These are phyloP conservation scores for Daldinia sp. DNA, from an alignment of 2,329 filamentous ascomycete genomes.

Conservation along the genomic window DNA sequence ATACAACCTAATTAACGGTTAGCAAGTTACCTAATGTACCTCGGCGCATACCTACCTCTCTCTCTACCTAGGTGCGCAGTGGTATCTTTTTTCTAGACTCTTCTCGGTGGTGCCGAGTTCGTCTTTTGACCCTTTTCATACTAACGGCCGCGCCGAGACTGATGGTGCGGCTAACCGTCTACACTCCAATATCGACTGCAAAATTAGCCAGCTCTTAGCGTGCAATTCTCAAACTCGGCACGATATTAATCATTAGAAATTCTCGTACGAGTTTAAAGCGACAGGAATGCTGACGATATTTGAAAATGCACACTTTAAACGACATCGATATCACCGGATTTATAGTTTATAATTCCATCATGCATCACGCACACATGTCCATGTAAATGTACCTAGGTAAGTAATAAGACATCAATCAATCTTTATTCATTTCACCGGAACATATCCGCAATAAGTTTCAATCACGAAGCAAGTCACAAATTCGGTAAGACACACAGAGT, in stretches of 20 bases:
- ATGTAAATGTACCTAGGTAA: too few species aligned
- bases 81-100: slow-evolving; percentile 4
- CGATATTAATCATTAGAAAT: neutral
- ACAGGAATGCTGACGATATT: too few species aligned
- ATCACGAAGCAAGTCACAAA: neutral
- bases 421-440: too few species aligned
- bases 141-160: slow-evolving; percentile 8
- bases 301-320: neutral
- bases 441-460: neutral
- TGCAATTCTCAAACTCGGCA: neutral
- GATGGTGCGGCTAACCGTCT: neutral
- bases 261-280: neutral
- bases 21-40: neutral
- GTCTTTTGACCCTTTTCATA: neutral
- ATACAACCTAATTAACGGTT: neutral
- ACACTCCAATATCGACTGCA: neutral
- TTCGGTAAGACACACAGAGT: neutral
- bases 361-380: too few species aligned
- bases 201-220: neutral
- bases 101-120: slow-evolving; percentile 19
- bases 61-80: too few species aligned
- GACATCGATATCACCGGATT: neutral
- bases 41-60: too few species aligned
- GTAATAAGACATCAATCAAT: neutral
- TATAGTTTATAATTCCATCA: too few species aligned